Conservation (phyloP, 2,329 filamentous ascomycete species). For the Atkinsonella texensis region DNA sequence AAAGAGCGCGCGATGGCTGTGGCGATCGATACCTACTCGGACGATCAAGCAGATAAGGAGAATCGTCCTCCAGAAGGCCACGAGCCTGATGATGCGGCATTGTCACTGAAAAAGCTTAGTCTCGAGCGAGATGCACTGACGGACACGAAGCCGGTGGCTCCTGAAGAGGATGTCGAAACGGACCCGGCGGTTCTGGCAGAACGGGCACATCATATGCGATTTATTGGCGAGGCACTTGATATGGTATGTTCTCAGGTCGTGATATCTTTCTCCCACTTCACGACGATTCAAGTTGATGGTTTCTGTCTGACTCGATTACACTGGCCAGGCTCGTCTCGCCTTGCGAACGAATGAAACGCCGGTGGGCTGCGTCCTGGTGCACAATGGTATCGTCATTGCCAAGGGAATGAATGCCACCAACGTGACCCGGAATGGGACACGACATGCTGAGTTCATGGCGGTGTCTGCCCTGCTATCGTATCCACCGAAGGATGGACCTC, state of each 20-base stretch:
- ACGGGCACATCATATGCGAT: conserved; percentile 31
- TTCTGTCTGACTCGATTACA: not conserved
- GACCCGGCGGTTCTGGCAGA: conserved; percentile 21
- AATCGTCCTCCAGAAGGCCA: conserved; percentile 14
- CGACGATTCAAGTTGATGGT: not conserved
- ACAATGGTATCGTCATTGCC: conserved; percentile 67
- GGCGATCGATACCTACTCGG: conserved; percentile 6
- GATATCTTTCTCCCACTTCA: not conserved
- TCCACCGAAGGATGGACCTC: conserved; percentile 17
- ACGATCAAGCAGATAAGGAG: conserved; percentile 16
- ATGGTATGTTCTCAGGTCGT: conserved; percentile 49
- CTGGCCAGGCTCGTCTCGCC: conserved; percentile 64
- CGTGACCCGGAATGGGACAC: conserved; percentile 76
- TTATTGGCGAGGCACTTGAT: conserved; percentile 75
- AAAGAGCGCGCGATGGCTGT: conserved; percentile 2
- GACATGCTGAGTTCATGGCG: conserved; percentile 92
- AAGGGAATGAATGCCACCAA: conserved; percentile 97
- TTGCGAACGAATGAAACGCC: conserved; percentile 83
- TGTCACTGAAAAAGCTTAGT: conserved; percentile 11
- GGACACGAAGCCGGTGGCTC: not conserved
- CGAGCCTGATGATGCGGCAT: conserved; percentile 2
- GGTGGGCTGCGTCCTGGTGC: conserved; percentile 88
- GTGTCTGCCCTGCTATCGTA: conserved; percentile 46
- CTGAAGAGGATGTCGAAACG: not conserved
- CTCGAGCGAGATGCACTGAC: conserved; percentile 6